A percentile compares a stretch with the other conserved stretches of the same genome.
These are phyloP conservation scores for Eragrostis tef DNA, from an alignment of 202 grass and related monocot species.

Conservation along the genomic window DNA sequence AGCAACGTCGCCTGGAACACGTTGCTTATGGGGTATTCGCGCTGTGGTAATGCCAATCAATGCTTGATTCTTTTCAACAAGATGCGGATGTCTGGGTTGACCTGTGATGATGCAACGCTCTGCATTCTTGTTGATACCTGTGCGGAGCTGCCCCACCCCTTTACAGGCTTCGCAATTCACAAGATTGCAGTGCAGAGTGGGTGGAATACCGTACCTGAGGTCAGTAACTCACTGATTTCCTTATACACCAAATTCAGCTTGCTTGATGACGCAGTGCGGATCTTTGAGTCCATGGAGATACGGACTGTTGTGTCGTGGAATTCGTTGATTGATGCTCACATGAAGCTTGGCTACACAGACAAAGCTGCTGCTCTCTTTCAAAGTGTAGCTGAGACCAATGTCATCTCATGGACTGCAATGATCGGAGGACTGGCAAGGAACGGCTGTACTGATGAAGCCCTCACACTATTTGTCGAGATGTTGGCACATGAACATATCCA, in stretches of 20 bases:
- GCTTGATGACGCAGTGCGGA: constrained; percentile 40
- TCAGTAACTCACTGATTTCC: constrained; percentile 68
- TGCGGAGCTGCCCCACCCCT: constrained; percentile 44
- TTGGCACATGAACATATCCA: constrained; percentile 54
- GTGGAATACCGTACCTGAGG: constrained; percentile 41
- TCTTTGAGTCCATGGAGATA: constrained; percentile 59
- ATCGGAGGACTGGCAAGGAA: constrained; percentile 82
- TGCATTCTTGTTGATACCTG: constrained; percentile 56
- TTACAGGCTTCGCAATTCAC: constrained; percentile 47
- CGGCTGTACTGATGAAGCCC: constrained; percentile 51
- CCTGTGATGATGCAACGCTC: constrained; percentile 54
- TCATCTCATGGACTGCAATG: constrained; percentile 85
- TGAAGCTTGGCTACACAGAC: constrained; percentile 50
- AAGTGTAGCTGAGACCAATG: constrained; percentile 52
- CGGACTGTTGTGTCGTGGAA: constrained; percentile 56
- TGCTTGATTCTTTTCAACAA: constrained; percentile 53
- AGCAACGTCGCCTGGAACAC: constrained; percentile 64
- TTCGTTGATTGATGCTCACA: constrained; percentile 71
- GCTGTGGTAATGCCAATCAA: constrained; percentile 55
- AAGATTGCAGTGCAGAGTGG: constrained; percentile 49
- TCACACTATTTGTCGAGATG: constrained; percentile 65
- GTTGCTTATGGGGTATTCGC: constrained; percentile 59
- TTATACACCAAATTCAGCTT: constrained; percentile 65
- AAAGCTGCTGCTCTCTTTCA: constrained; percentile 60
- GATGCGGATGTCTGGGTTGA: constrained; percentile 50